These are phyloP conservation scores for Gryganskiella cystojenkinii DNA, from an alignment of 192 early-diverging fungal species.

Conservation along the genomic window DNA sequence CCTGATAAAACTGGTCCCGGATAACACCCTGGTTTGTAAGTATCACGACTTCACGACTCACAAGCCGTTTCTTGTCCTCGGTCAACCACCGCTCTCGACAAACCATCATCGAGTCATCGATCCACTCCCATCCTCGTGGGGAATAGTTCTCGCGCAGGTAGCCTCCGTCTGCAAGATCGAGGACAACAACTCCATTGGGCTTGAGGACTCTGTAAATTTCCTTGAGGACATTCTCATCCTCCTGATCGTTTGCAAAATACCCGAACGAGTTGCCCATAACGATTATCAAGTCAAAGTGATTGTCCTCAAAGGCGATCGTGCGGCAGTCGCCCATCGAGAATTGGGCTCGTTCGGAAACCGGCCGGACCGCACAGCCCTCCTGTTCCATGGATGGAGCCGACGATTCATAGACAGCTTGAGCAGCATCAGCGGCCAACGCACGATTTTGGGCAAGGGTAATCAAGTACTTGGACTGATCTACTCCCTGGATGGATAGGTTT, in stretches of 20 bases:
- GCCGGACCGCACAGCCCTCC: neutral
- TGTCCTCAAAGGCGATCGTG: slow-evolving; percentile 59
- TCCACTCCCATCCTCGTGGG: slow-evolving; percentile 69
- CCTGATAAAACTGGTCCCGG: slow-evolving; percentile 72
- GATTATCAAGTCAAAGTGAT: slow-evolving; percentile 62
- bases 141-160: slow-evolving; percentile 64
- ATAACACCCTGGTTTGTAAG: slow-evolving; percentile 59
- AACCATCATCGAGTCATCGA: slow-evolving; percentile 69
- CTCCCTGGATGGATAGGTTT: slow-evolving; percentile 57
- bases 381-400: too few relatives aligned
- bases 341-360: slow-evolving; percentile 2
- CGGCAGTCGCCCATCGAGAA: slow-evolving; percentile 73
- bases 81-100: slow-evolving; percentile 69
- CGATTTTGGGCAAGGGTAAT: slow-evolving; percentile 61
- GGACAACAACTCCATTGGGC: slow-evolving; percentile 60
- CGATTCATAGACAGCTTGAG: too few relatives aligned
- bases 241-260: slow-evolving; percentile 64
- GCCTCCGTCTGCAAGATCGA: slow-evolving; percentile 69
- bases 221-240: slow-evolving; percentile 54
- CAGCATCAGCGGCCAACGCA: slow-evolving; percentile 13
- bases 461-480: slow-evolving; percentile 68
- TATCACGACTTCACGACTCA: slow-evolving; percentile 63
- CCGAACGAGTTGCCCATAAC: slow-evolving; percentile 75
- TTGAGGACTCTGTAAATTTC: slow-evolving; percentile 57
- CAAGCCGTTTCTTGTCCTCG: slow-evolving; percentile 58